phyloP scores from a whole-genome alignment of 1,284 basidiomycete species.

The Ceratobasidium sp. region DNA sequence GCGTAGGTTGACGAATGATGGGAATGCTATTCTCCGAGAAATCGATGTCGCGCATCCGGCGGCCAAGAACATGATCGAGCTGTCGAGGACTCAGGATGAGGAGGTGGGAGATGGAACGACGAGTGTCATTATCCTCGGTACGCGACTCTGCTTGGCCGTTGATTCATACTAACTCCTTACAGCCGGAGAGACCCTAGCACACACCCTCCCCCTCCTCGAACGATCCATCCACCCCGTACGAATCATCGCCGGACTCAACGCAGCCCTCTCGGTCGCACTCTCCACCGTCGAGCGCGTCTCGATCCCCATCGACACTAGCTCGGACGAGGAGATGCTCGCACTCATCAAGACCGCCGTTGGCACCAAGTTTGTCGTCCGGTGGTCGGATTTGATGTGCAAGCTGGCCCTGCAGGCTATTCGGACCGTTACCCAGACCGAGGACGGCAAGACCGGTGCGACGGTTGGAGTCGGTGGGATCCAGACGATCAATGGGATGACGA shows the following conservation, averaged over 20 bases:
- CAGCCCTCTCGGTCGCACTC: constrained; percentile 90
- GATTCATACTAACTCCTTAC: constrained; percentile 29
- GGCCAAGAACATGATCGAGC: constrained; percentile 99
- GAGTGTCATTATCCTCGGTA: constrained; percentile 95
- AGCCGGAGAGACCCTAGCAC: constrained; percentile 99
- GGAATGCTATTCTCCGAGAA: constrained; percentile 95
- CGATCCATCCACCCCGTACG: constrained; percentile 98
- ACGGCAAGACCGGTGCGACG: constrained; percentile 62
- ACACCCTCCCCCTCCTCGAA: constrained; percentile 90
- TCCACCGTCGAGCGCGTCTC: constrained; percentile 88
- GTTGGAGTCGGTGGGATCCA: constrained; percentile 21
- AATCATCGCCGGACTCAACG: constrained; percentile 98
- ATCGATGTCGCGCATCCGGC: constrained; percentile 98
- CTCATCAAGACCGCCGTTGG: constrained; percentile 99
- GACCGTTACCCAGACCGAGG: constrained; percentile 73
- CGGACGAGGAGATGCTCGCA: constrained; percentile 92
- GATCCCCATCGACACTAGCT: constrained; percentile 85
- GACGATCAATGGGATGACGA: constrained; percentile 62
- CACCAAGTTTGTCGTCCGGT: constrained; percentile 97
- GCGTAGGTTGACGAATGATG: constrained; percentile 90
- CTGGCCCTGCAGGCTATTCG: constrained; percentile 93
- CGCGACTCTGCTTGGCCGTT: constrained; percentile 45
- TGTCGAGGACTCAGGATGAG: constrained; percentile 96
- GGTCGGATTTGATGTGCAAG: constrained; percentile 97
- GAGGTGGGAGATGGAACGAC: constrained; percentile 99